Evolutionary conservation across 106 monocot species (phyloP), one percentile per base, ranked within the genome.

Genomic region (Iris macrosiphon): DNA sequence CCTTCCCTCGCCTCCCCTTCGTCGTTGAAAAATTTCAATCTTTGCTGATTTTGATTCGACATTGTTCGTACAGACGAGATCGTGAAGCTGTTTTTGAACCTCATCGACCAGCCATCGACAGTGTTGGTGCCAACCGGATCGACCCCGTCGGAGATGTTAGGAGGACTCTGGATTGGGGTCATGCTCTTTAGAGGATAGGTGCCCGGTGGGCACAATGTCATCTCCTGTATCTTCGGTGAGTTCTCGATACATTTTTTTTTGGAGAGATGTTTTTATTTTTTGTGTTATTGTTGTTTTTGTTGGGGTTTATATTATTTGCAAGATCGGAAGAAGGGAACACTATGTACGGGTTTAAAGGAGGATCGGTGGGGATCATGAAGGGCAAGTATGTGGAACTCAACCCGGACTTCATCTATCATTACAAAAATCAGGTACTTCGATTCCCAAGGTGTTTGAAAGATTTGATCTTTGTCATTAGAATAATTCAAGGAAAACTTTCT

Each of bases 141-240:
- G 6, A 38, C 31, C 15, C 71, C 84, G 1, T 64, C 86, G 13
- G 74, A 72, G 40, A 59, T 70, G 58, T 1, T 14, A 5, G 51
- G 42, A 14, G n/a, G n/a, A n/a, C 61, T 96, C 19, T 90, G 72
- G 69, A 48, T 96, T 14, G 96, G 96, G 1, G 90, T 96, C 4
- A 90, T 96, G 29, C 79, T 96, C 19, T 96, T 90, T n/a, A 90
- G 96, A 24, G 96, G 96, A 3, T 90, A 96, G 75, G 96, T 90
- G 5, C 96, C 96, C 0, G 96, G 96, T 1, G 96, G 96, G 4
- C 96, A 96, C 72, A 96, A 96, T 73, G 96, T 96, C 31, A 96
- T 96, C 61, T 90, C 82, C 31, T 89, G 96, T 6, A 77, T 96
- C 31, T 96, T 86, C 27, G 96, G 95, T 96, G 46, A 55, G 70